Percentiles rank a stretch among this genome's conserved stretches.
These are phyloP conservation scores for Lasiodiplodia hormozganensis DNA, from an alignment of 2,329 filamentous ascomycete species.

Conservation along the genomic window DNA sequence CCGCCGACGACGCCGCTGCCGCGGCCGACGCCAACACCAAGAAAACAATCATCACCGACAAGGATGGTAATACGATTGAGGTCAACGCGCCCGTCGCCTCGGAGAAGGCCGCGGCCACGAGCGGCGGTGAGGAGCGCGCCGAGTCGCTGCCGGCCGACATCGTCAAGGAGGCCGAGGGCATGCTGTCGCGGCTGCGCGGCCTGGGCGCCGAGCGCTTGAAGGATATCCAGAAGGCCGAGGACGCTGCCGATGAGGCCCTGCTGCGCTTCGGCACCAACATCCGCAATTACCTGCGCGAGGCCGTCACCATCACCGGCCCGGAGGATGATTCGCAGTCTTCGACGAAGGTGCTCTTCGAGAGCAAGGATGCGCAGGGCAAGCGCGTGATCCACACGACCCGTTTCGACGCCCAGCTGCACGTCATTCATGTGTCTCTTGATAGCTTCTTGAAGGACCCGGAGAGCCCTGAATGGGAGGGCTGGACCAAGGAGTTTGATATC, in stretches of 20 bases:
- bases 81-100: slow-evolving; percentile 24
- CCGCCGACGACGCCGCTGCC: slow-evolving; percentile 33
- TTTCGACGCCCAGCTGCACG: slow-evolving; percentile 94
- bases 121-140: slow-evolving; percentile 45
- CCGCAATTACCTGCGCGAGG: slow-evolving; percentile 86
- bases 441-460: slow-evolving; percentile 82
- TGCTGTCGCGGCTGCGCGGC: slow-evolving; percentile 76
- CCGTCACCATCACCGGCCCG: slow-evolving; percentile 84
- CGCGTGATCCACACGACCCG: slow-evolving; percentile 92
- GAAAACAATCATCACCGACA: slow-evolving; percentile 35
- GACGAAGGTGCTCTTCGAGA: slow-evolving; percentile 81
- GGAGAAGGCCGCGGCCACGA: slow-evolving; percentile 36
- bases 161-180: slow-evolving; percentile 64
- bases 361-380: slow-evolving; percentile 87
- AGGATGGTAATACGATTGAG: slow-evolving; percentile 35
- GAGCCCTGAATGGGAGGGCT: slow-evolving; percentile 75
- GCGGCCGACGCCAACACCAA: slow-evolving; percentile 31
- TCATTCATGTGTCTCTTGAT: slow-evolving; percentile 85
- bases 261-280: slow-evolving; percentile 91
- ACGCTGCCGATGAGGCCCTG: slow-evolving; percentile 94
- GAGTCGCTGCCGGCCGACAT: slow-evolving; percentile 58
- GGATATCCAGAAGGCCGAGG: slow-evolving; percentile 89
- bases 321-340: slow-evolving; percentile 52
- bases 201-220: slow-evolving; percentile 85
- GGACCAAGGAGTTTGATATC: slow-evolving; percentile 77